A percentile compares a stretch with the other conserved stretches of the same genome.
Conservation (phyloP, 192 early-diverging fungal genomes). For the Coemansia sp. region DNA sequence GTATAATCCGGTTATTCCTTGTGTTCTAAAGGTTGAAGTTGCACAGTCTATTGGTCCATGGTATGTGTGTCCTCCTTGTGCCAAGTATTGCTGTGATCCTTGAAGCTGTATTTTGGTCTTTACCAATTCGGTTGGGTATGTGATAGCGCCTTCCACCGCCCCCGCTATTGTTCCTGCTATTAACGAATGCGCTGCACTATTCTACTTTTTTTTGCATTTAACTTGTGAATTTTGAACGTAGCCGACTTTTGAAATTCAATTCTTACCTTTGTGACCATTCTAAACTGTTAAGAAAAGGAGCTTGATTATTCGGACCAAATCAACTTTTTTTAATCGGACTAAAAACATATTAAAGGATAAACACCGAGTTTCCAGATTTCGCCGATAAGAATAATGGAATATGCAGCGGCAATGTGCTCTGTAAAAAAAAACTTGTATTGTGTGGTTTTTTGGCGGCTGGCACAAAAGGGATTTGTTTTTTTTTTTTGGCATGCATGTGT, state of each 20-base stretch:
- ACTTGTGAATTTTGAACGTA: not conserved
- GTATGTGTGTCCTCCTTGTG: constrained; percentile 53
- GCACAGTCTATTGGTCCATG: constrained; percentile 82
- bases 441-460: too few species aligned
- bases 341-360: too few species aligned
- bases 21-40: constrained; percentile 63
- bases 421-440: too few species aligned
- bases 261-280: not conserved
- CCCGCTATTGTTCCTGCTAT: constrained; percentile 84
- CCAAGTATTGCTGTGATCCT: constrained; percentile 40
- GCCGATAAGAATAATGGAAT: too few species aligned
- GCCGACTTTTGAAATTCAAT: constrained; percentile 2
- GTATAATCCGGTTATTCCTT: constrained; percentile 79
- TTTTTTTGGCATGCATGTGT: too few species aligned
- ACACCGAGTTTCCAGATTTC: too few species aligned
- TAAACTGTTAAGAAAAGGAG: too few species aligned
- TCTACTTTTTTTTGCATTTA: constrained; percentile 9
- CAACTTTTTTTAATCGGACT: too few species aligned
- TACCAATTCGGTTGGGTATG: constrained; percentile 94
- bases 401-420: too few species aligned
- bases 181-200: constrained; percentile 62
- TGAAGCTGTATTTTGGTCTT: constrained; percentile 96
- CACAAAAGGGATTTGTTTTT: too few species aligned
- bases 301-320: too few species aligned
- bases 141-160: constrained; percentile 83